Percentiles rank a stretch among this genome's conserved stretches.
Conservation (phyloP, 192 early-diverging fungal species). For the Coemansia sp. region DNA sequence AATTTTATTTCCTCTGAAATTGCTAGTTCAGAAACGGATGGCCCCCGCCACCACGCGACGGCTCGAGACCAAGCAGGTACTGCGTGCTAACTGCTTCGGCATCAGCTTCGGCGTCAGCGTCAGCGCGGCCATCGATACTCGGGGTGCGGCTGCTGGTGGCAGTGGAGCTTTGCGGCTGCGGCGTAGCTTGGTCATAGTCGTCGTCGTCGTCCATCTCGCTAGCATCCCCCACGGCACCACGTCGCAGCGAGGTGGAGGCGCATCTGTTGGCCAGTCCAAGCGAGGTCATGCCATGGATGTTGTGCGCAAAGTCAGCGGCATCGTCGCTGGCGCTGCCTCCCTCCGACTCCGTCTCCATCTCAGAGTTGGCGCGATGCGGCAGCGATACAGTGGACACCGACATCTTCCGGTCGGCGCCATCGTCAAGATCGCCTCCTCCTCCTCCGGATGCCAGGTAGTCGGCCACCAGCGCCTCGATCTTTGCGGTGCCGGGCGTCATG, state of each 20-base stretch:
- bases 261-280: conserved; percentile 10
- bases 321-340: conserved; percentile 9
- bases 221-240: conserved; percentile 7
- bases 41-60: not conserved
- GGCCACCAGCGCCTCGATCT: conserved; percentile 31
- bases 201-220: conserved; percentile 25
- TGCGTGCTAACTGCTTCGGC: no score
- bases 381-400: not conserved
- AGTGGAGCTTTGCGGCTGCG: conserved; percentile 5
- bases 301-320: not conserved
- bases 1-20: no score
- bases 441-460: conserved; percentile 7
- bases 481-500: conserved; percentile 6
- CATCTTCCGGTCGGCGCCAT: not conserved
- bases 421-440: not conserved
- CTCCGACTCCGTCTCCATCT: not conserved
- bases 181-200: no score
- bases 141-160: not conserved
- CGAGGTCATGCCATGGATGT: conserved; percentile 5
- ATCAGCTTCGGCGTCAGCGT: not conserved
- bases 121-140: not conserved
- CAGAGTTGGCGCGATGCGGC: not conserved
- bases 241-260: not conserved
- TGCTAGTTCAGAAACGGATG: not conserved
- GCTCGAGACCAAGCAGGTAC: not conserved